These are phyloP conservation scores for Penicillium olsonii DNA, from an alignment of 2,329 filamentous ascomycete genomes.

Conservation along the genomic window DNA sequence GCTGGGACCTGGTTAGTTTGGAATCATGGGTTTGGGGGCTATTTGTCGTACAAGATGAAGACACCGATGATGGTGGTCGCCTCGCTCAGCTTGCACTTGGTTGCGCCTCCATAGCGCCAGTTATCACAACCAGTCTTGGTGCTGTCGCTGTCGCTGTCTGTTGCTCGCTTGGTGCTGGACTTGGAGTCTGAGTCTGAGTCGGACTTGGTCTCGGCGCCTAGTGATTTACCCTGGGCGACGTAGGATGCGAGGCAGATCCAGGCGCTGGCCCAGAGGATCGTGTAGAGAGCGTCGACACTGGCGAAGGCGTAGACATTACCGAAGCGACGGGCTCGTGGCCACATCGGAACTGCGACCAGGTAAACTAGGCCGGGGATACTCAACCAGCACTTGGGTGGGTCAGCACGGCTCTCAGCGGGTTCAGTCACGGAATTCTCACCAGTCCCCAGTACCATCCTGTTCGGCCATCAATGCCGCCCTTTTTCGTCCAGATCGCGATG, in stretches of 20 bases:
- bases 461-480: slow-evolving; percentile 55
- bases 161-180: slow-evolving; percentile 38
- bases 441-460: slow-evolving; percentile 60
- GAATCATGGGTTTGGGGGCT: neutral
- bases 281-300: slow-evolving; percentile 55
- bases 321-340: slow-evolving; percentile 59
- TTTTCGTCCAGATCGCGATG: slow-evolving; percentile 59
- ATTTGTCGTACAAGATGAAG: slow-evolving; percentile 54
- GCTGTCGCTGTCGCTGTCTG: slow-evolving; percentile 19
- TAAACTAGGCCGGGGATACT: slow-evolving; percentile 61
- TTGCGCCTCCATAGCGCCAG: slow-evolving; percentile 53
- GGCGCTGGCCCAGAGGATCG: slow-evolving; percentile 61
- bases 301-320: slow-evolving; percentile 63
- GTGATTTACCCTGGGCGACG: slow-evolving; percentile 55
- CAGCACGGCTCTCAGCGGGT: neutral
- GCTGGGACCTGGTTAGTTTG: slow-evolving; percentile 32
- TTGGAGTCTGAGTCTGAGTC: slow-evolving; percentile 25
- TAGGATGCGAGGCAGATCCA: slow-evolving; percentile 60
- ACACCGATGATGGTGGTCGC: slow-evolving; percentile 59
- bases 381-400: slow-evolving; percentile 56
- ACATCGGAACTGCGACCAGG: slow-evolving; percentile 62
- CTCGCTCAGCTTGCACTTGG: slow-evolving; percentile 59
- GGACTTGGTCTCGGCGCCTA: slow-evolving; percentile 39
- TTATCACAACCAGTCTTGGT: slow-evolving; percentile 38
- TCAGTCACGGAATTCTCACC: slow-evolving; percentile 42